Evolutionary conservation across 495 filamentous ascomycete species (phyloP), one percentile per base, ranked within the genome.

Genomic region (Daldinia loculata): DNA sequence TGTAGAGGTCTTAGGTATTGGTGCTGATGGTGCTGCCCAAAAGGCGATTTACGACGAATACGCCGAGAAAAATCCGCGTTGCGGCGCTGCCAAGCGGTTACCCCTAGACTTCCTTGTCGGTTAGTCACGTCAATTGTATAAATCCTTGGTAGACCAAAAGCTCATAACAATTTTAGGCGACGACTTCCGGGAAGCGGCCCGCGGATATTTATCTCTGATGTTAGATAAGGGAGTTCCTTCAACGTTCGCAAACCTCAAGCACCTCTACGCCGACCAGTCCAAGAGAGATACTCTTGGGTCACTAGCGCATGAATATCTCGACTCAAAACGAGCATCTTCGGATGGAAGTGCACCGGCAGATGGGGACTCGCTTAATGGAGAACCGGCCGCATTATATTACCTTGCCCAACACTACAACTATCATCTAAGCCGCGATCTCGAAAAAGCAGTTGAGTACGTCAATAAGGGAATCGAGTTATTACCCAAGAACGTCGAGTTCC

Each of bases 371-470:
- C 86, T 88, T 24, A 87, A 89, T 57, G 95, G 94, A 74, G 83
- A 90, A 56, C 84, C 91, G 6, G 92, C 94, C 11, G 90, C 90
- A 3, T 87, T 92, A 45, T 98, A 95, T 76, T 99, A 96, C 84
- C 88, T 99, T 58, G 93, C 93, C 5, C 96, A 98, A 74, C 95
- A 99, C 79, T 97, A 97, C 83, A 94, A 97, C 79, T 98, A 97
- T 75, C 85, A 92, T 78, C 84, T 93, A 59, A 97, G 91, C 74
- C 92, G 94, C 39, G 87, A 98, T 77, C 84, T 97, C 29, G 66
- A 85, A 27, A 95, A 94, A 79, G 94, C 96, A 9, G 85, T 91
- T 79, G 86, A 92, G 66, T 90, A 89, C 68, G 91, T 97, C 53
- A 90, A 97, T n/a, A 89, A 90, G 78, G 93, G 93, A 2, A 88